Conservation (phyloP, 768 basidiomycete genomes). For the Phylloporus scabripes region DNA sequence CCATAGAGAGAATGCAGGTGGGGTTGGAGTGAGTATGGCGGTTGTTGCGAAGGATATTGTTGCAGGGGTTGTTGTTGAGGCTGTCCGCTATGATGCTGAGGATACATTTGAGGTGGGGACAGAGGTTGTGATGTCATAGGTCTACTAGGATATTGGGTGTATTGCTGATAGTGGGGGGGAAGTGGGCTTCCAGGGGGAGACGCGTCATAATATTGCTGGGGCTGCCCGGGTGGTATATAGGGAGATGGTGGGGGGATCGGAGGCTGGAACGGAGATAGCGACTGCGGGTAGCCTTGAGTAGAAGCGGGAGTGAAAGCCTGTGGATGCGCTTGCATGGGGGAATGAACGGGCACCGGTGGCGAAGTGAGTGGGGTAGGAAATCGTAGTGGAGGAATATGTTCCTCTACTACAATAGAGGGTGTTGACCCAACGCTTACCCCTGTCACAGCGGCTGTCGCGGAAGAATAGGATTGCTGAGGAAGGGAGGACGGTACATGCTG, state of each 20-base stretch:
- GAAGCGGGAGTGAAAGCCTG: slow-evolving; percentile 7
- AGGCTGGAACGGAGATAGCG: slow-evolving; percentile 8
- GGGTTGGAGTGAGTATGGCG: slow-evolving; percentile 5
- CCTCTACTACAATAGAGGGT: slow-evolving; percentile 20
- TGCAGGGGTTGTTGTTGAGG: slow-evolving; percentile 11
- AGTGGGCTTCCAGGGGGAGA: slow-evolving; percentile 1
- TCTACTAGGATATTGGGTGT: slow-evolving; percentile 10
- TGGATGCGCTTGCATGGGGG: slow-evolving; percentile 8
- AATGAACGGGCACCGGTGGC: neutral
- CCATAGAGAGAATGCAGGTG: slow-evolving; percentile 8
- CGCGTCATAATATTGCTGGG: slow-evolving; percentile 12
- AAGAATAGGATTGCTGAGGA: slow-evolving; percentile 8
- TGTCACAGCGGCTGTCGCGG: neutral
- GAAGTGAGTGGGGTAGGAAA: slow-evolving; percentile 7
- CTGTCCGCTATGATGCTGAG: slow-evolving; percentile 4
- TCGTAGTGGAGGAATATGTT: neutral
- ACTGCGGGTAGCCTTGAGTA: slow-evolving; percentile 2
- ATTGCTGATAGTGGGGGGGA: slow-evolving; percentile 10
- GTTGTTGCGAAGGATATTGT: slow-evolving; percentile 4
- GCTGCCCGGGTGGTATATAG: neutral
- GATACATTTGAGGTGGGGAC: slow-evolving; percentile 12
- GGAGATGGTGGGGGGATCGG: slow-evolving; percentile 10
- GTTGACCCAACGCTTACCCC: neutral
- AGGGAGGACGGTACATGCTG: slow-evolving; percentile 7
- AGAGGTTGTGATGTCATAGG: slow-evolving; percentile 8